Evolutionary conservation across 352 stramenopile genomes (phyloP).

Genomic region (Phytophthora aleatoria): DNA sequence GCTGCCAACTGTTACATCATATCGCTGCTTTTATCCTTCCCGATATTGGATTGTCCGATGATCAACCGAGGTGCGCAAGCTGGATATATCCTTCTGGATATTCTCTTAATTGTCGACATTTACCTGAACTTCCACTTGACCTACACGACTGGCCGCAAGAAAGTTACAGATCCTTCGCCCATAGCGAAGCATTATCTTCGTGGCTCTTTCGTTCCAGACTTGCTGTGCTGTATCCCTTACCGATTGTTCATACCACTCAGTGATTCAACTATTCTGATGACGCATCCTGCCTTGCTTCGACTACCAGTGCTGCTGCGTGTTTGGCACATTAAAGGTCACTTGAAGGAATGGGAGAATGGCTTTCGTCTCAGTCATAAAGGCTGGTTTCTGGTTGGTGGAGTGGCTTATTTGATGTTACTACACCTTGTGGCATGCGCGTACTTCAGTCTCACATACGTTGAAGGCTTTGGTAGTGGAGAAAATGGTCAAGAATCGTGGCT

Average conservation of each 20-base stretch:
- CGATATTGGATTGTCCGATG: conserved; percentile 28
- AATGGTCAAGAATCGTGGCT: conserved; percentile 23
- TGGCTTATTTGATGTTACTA: conserved; percentile 30
- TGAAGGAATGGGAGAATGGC: conserved; percentile 40
- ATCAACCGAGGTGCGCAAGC: conserved; percentile 18
- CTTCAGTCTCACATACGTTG: conserved; percentile 40
- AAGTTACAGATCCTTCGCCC: conserved; percentile 23
- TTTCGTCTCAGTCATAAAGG: conserved; percentile 19
- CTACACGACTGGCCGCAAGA: conserved; percentile 32
- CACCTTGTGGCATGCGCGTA: conserved; percentile 42
- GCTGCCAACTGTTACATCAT: conserved; percentile 46
- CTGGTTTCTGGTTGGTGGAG: conserved; percentile 12
- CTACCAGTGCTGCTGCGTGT: conserved; percentile 39
- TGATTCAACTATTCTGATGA: conserved; percentile 2
- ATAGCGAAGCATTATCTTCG: conserved; percentile 37
- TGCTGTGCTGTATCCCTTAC: conserved; percentile 54
- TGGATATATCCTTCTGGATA: conserved; percentile 34
- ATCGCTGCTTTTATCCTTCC: conserved; percentile 47
- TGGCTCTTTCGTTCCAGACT: conserved; percentile 34
- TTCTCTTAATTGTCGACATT: conserved; percentile 46
- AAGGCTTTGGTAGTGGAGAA: conserved; percentile 31
- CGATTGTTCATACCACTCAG: conserved; percentile 24
- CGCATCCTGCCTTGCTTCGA: conserved; percentile 32
- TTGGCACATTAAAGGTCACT: conserved; percentile 41
- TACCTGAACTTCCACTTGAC: conserved; percentile 59